Evolutionary conservation across 305 asterid genomes (phyloP), one percentile per base, ranked within the genome.

Genomic region (Andrographis paniculata): DNA sequence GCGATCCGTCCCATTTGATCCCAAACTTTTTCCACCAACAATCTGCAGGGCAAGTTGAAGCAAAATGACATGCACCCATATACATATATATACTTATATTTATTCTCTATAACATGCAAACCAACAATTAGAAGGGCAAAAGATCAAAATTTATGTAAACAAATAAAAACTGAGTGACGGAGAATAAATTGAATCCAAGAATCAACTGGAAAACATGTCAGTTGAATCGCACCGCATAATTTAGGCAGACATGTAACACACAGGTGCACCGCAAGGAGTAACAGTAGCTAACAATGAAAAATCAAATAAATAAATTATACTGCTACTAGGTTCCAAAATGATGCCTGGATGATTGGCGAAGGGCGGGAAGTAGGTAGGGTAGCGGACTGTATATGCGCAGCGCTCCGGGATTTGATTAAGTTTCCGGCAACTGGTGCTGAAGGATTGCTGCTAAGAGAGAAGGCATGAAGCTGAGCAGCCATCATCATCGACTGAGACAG

Each of bases 341-440:
- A 51, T 69, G 59, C 94, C 86, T 82, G 86, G 45, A 79, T 68
- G 48, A 60, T 63, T 48, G 88, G 70, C 33, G 86, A 52, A 39
- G 73, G 65, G 22, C 52, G 60, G 13, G 61, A 65, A 20, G 79
- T 61, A 36, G 73, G 40, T 38, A 55, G 47, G 24, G 70, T 27
- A 14, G 73, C 57, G n/a, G 65, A 47, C 17, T 70, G 40, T 1
- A 71, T 22, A 51, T 61, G 59, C n/a, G n/a, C n/a, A 23, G 40
- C n/a, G 50, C 45, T 42, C 1, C 72, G 71, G 38, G 58, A 50
- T 52, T 54, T 70, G 55, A 45, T 41, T 24, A 40, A 38, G 13
- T 58, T 59, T 13, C 68, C 69, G 55, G 66, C 39, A 37, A 72
- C 53, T 18, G 59, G 28, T 58, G 49, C 55, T 56, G 71, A 58